Evolutionary conservation across 306 rosid species (phyloP), one percentile per base, ranked within the genome.

Genomic region (Medicago ruthenica): DNA sequence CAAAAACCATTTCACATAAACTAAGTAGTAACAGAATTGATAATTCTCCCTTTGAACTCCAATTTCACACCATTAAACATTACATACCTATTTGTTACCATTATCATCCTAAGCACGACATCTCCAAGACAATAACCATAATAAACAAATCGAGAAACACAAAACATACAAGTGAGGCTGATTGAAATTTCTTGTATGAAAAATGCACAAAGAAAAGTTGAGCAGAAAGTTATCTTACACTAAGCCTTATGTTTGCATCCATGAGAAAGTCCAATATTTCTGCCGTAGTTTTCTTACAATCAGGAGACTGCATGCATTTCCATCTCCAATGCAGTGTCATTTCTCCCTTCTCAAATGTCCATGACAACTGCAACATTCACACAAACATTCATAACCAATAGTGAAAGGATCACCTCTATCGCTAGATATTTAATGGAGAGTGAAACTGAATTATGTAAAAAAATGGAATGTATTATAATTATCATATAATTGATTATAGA

Each of bases 331-430:
- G 87, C 27, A 92, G 84, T 44, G 86, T 90, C 36, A 92, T 88
- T 71, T 92, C 93, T 90, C 83, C 97, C 80, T 89, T 95, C 79
- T 90, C 89, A 84, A 92, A 95, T 5, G 96, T 89, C 99, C 97
- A 95, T 0, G 92, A 90, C 83, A 92, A 86, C 96, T 95, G 81
- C 75, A 42, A 79, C 73, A 73, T 55, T 76, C 63, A 73, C n/a
- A 27, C 31, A 24, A 68, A 12, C 58, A 42, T 61, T 27, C 70
- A 44, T 11, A 14, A n/a, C 44, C 22, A 67, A 53, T 9, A 73
- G 47, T n/a, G 34, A 67, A 41, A 67, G 31, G 9, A 55, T 31
- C n/a, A 34, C n/a, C 45, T 31, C 5, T 0, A 21, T 67, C 14
- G 17, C 39, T 1, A 3, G 9, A 65, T 16, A 40, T 37, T 14